Base-by-base conservation (phyloP, 768 basidiomycete genomes). In the Tremella fuciformis region DNA sequence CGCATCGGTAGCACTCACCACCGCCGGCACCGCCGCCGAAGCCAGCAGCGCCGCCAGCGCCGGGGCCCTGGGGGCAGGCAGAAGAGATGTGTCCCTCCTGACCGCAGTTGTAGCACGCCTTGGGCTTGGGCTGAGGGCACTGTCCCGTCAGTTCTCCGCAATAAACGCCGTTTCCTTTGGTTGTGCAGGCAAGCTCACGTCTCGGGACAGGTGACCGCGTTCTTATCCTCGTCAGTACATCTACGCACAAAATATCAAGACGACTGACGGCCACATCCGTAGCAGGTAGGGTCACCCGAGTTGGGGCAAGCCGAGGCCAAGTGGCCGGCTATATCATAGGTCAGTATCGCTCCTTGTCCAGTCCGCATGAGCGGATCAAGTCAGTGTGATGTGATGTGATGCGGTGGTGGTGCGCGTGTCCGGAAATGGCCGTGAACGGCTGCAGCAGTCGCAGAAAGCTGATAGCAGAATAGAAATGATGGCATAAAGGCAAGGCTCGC, bases 1-100 rank as follows among this genome's bases (percentile, higher is more conserved):
- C 76, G 57, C 76, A 77, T 60, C 64, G 55, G 71, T 74, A 77
- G 64, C 76, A 77, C 53, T 74, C 72, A 50, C 73, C 73, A 55
- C 62, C 62, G 39, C 50, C 66, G 44, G 55, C 68, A 55, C 37
- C 55, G 41, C 57, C 64, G 56, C 63, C 67, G 18, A 19, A 37
- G 44, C 55, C 58, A 48, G 63, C 73, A 59, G 62, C 67, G 58
- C 56, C 71, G 55, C 66, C 69, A 19, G 52, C 58, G 53, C 57
- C 60, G 58, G 69, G 66, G 40, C 66, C 69, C 16, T 57, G 42
- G 21, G 76, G 74, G 66, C 76, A 77, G 29, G 62, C 67, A 38
- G 69, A 65, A 41, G 74, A 70, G 62, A 77, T 59, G 71, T 77
- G 76, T 26, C 74, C 76, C 57, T 75, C 74, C 62, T 75, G 66